phyloP scores from a whole-genome alignment of 1,284 basidiomycete genomes.

The Fomitopsis betulina region DNA sequence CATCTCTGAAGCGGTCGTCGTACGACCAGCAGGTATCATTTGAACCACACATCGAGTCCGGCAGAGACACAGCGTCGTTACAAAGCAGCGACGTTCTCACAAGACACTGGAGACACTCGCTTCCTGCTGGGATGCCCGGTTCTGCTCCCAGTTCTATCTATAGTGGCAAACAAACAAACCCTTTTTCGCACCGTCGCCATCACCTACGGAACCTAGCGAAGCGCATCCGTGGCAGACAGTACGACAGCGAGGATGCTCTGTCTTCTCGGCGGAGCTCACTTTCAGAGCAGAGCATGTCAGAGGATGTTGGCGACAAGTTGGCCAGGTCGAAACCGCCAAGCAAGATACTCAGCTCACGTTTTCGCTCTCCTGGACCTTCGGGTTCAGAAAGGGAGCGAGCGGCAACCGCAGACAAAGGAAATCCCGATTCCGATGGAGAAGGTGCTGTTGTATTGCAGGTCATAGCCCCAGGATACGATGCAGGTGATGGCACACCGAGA shows the following conservation, averaged over 20 bases:
- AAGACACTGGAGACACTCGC: constrained; percentile 30
- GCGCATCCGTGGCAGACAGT: constrained; percentile 30
- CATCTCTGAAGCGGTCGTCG: constrained; percentile 35
- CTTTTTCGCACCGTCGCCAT: constrained; percentile 39
- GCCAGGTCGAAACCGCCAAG: constrained; percentile 14
- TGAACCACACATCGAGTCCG: constrained; percentile 29
- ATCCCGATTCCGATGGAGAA: neutral
- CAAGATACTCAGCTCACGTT: constrained; percentile 7
- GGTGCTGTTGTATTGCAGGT: neutral
- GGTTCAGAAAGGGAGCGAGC: neutral
- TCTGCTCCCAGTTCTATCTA: constrained; percentile 30
- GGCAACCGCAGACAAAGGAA: neutral
- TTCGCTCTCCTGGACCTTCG: neutral
- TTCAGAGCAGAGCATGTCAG: constrained; percentile 39
- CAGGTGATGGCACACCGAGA: constrained; percentile 9
- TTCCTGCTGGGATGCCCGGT: constrained; percentile 26
- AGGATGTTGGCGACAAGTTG: constrained; percentile 22
- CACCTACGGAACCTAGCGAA: constrained; percentile 34
- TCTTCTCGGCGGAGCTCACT: constrained; percentile 44
- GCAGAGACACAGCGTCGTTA: constrained; percentile 32
- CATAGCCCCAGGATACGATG: neutral
- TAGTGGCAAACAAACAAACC: constrained; percentile 33
- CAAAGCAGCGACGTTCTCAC: constrained; percentile 41
- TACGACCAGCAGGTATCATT: constrained; percentile 42
- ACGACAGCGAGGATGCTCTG: constrained; percentile 42